A percentile compares a stretch with the other conserved stretches of the same genome.
Evolutionary conservation across 169 alveolate species (phyloP).

Genomic region (Theileria orientalis): DNA sequence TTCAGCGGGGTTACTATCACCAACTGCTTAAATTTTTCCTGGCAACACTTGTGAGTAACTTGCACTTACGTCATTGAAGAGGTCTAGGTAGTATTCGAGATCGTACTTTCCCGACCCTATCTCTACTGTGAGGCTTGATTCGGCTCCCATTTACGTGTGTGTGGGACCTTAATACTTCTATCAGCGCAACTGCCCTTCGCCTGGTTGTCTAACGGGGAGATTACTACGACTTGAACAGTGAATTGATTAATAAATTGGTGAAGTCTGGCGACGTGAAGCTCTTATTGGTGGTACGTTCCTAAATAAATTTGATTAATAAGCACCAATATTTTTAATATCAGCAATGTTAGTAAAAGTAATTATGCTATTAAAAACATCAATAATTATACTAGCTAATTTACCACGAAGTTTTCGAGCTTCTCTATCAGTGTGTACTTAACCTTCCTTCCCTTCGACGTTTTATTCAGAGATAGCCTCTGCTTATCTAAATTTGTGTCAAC

Average conservation of each 20-base stretch:
- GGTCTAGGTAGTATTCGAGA: neutral
- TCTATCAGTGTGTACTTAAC: conserved; percentile 43
- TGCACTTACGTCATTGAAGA: neutral
- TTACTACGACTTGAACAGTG: conserved; percentile 34
- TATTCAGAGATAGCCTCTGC: conserved; percentile 44
- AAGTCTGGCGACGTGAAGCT: conserved; percentile 28
- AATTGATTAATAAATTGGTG: conserved; percentile 37
- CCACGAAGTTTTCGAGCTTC: conserved; percentile 60
- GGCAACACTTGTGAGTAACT: neutral
- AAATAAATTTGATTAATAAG: neutral
- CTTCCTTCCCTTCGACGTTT: conserved; percentile 47
- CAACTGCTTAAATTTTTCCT: conserved; percentile 30
- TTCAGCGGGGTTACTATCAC: conserved; percentile 29
- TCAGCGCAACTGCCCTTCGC: too few species aligned
- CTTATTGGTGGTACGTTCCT: conserved; percentile 56
- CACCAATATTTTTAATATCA: neutral
- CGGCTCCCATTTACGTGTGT: neutral
- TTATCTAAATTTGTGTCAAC: conserved; percentile 14
- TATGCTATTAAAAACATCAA: too few species aligned
- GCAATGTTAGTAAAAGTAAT: neutral
- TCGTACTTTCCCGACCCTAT: conserved; percentile 1
- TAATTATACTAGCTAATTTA: conserved; percentile 8
- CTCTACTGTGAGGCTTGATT: neutral
- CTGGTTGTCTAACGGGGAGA: too few species aligned
- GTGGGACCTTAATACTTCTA: too few species aligned